phyloP scores from a whole-genome alignment of 1,284 basidiomycete species.

The Papiliotrema nemorosa region DNA sequence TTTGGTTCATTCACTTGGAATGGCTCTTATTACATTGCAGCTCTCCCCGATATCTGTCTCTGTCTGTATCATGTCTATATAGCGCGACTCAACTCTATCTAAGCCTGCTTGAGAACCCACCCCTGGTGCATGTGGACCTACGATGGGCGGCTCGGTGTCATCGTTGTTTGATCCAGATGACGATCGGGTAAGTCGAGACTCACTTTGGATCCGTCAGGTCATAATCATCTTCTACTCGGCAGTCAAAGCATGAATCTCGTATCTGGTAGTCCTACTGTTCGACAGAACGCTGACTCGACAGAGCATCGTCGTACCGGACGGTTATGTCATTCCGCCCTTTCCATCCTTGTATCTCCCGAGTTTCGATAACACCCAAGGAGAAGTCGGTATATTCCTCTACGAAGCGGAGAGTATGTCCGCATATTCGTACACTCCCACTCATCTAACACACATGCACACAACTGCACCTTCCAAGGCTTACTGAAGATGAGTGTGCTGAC shows the following conservation, averaged over 20 bases:
- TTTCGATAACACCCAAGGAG: conserved; percentile 36
- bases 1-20: too few species aligned
- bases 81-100: too few species aligned
- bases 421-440: neutral
- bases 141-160: conserved; percentile 3
- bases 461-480: too few species aligned
- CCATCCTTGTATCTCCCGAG: conserved; percentile 56
- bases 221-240: too few species aligned
- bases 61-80: too few species aligned
- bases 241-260: too few species aligned
- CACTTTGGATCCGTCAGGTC: neutral
- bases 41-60: too few species aligned
- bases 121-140: neutral
- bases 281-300: too few species aligned
- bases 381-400: conserved; percentile 45
- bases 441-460: neutral
- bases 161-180: neutral
- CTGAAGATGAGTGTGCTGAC: too few species aligned
- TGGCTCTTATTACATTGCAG: too few species aligned
- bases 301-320: conserved; percentile 26
- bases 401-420: conserved; percentile 46
- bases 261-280: too few species aligned
- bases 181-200: neutral
- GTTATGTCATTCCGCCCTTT: conserved; percentile 48
- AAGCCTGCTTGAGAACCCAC: too few species aligned